Evolutionary conservation across 805 yeast genomes (phyloP), one percentile per base, ranked within the genome.

Genomic region (Metschnikowia proteae): DNA sequence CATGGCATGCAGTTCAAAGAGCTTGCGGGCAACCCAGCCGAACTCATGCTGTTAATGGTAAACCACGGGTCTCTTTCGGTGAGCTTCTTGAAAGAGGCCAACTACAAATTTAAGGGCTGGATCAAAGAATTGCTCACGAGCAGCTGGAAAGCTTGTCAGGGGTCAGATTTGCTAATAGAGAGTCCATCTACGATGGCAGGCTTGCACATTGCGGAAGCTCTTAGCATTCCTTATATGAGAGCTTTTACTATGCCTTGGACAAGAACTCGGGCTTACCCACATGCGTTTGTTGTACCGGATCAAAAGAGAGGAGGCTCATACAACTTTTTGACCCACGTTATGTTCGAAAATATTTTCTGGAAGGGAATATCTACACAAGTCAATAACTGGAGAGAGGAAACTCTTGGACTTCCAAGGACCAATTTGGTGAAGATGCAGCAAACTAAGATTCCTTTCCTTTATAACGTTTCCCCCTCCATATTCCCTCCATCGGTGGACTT

Each of bases 231-330:
- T 0, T 92, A 92, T 63, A 86, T 88, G 71, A 75, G 97, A 59
- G 97, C 97, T 0, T 92, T 92, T 63, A 92, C 98, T 0, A 92
- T 92, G 98, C 98, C 98, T 0, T 92, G 98, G 98, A 88, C 97
- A 0, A 71, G 96, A 52, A 91, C 98, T 0, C 76, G 96, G 56
- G 96, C 97, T 0, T 92, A 92, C 62, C 97, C 97, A 1, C 97
- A 92, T 72, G 97, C 98, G 0, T 90, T 92, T 55, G 82, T 91
- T 62, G 96, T 88, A 6, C 97, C 98, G 0, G 97, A 90, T 51
- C 95, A 88, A 66, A 88, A 86, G 61, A 79, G 86, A 63, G 97
- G 97, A 8, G 97, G 97, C 3, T 85, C 91, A 7, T 92, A 92
- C 67, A 92, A 92, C 62, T 88, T 88, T 61, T 73, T 92, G 69